Percentiles rank a stretch among this genome's conserved stretches.
These are phyloP conservation scores for Saccharomyces pastorianus DNA, from an alignment of 1,139 yeast genomes.

Conservation along the genomic window DNA sequence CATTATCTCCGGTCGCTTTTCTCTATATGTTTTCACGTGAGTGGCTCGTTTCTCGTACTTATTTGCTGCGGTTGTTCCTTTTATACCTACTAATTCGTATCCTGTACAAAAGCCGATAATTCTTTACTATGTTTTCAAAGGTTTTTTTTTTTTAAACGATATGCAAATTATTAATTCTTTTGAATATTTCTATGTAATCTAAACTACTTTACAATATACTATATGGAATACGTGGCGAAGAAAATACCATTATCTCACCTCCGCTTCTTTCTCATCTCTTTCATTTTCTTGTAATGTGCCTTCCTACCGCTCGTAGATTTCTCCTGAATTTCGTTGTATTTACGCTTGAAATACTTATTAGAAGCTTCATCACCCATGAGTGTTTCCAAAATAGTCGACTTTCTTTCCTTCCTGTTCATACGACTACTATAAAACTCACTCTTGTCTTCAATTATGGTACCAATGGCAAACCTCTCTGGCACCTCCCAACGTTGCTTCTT, in stretches of 20 bases:
- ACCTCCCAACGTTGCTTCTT: constrained; percentile 76
- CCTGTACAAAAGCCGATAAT: not conserved
- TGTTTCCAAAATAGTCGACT: constrained; percentile 73
- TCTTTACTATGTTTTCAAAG: not conserved
- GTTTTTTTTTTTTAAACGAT: not conserved
- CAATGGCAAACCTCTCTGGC: constrained; percentile 81
- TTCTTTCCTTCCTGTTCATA: constrained; percentile 62
- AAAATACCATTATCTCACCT: not conserved
- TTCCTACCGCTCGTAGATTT: constrained; percentile 70
- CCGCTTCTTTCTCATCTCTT: constrained; percentile 34
- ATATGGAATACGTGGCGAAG: not conserved
- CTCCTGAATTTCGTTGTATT: constrained; percentile 70
- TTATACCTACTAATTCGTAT: not conserved
- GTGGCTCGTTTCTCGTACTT: not conserved
- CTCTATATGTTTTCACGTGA: not conserved
- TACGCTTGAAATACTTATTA: constrained; percentile 72
- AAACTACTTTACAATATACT: not conserved
- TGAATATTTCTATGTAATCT: not conserved
- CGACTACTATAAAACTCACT: constrained; percentile 73
- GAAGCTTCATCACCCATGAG: constrained; percentile 66
- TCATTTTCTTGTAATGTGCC: constrained; percentile 56
- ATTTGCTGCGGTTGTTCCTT: not conserved
- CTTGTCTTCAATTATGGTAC: constrained; percentile 78
- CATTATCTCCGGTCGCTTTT: not conserved
- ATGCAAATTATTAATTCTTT: not conserved